A percentile compares a stretch with the other conserved stretches of the same genome.
Evolutionary conservation across 805 yeast genomes (phyloP).

Genomic region (Wickerhamomyces xylosicus): DNA sequence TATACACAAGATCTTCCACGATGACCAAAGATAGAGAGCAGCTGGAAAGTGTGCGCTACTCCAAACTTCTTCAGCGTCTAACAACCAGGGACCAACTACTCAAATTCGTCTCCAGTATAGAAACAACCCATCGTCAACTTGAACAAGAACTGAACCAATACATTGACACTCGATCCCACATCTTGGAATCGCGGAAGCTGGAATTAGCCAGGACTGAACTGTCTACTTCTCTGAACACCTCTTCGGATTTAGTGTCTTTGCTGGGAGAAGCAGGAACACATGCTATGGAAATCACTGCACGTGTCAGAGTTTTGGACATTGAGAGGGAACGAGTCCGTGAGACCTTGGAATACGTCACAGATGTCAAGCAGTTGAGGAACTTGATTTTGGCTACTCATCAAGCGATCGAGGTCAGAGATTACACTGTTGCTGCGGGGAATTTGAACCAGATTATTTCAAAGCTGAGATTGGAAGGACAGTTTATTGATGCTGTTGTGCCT

Average conservation of each 20-base stretch:
- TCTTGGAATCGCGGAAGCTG: slow-evolving; percentile 27
- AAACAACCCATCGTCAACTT: slow-evolving; percentile 14
- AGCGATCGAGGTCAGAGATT: slow-evolving; percentile 59
- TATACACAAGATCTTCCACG: neutral
- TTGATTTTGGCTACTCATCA: slow-evolving; percentile 55
- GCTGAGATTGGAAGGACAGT: slow-evolving; percentile 51
- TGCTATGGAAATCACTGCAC: slow-evolving; percentile 57
- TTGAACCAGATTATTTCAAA: slow-evolving; percentile 43
- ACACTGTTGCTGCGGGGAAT: slow-evolving; percentile 71
- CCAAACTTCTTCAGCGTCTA: slow-evolving; percentile 14
- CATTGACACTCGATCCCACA: slow-evolving; percentile 17
- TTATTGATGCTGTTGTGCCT: slow-evolving; percentile 77
- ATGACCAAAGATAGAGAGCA: neutral
- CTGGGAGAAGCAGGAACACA: slow-evolving; percentile 52
- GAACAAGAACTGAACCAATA: slow-evolving; percentile 15
- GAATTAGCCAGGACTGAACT: slow-evolving; percentile 56
- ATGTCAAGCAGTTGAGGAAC: slow-evolving; percentile 55
- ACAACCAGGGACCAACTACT: slow-evolving; percentile 15
- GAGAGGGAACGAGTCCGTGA: slow-evolving; percentile 57
- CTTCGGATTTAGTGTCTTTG: slow-evolving; percentile 43
- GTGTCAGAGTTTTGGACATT: slow-evolving; percentile 57
- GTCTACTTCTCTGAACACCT: slow-evolving; percentile 46
- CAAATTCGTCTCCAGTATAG: slow-evolving; percentile 17
- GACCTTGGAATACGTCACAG: slow-evolving; percentile 53
- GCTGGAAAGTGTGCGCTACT: slow-evolving; percentile 7